Conservation (phyloP, 805 yeast genomes). For the Saccharomycopsis synnaedendra region DNA sequence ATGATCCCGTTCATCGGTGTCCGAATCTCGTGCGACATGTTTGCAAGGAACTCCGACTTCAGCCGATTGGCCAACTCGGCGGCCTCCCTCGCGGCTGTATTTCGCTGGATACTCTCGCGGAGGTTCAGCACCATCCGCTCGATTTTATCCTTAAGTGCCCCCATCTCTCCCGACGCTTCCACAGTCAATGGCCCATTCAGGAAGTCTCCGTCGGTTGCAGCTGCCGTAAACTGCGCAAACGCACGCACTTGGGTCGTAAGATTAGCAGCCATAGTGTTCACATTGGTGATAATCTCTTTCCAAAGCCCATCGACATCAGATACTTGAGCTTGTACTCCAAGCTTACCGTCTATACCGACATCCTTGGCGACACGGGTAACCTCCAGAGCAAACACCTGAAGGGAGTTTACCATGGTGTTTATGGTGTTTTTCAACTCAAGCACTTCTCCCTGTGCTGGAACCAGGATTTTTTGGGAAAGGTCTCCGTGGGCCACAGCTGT, state of each 20-base stretch:
- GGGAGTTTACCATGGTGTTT: slow-evolving; percentile 86
- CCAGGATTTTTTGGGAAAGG: slow-evolving; percentile 73
- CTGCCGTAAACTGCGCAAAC: slow-evolving; percentile 86
- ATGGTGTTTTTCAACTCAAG: slow-evolving; percentile 77
- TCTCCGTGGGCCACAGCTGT: slow-evolving; percentile 91
- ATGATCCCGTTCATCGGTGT: slow-evolving; percentile 91
- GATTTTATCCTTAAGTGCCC: slow-evolving; percentile 37
- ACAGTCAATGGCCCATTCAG: slow-evolving; percentile 74
- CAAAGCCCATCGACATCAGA: slow-evolving; percentile 84
- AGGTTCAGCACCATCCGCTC: slow-evolving; percentile 79
- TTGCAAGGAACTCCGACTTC: slow-evolving; percentile 82
- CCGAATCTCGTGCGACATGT: slow-evolving; percentile 79
- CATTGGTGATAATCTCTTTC: slow-evolving; percentile 87
- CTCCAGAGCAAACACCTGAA: slow-evolving; percentile 79
- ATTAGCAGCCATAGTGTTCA: slow-evolving; percentile 90
- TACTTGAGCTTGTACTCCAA: slow-evolving; percentile 88
- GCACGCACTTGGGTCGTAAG: slow-evolving; percentile 88
- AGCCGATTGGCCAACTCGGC: slow-evolving; percentile 87
- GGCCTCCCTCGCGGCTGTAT: slow-evolving; percentile 89
- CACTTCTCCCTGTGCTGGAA: slow-evolving; percentile 85
- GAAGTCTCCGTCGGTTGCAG: slow-evolving; percentile 90
- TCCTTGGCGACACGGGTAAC: slow-evolving; percentile 86
- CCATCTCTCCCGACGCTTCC: slow-evolving; percentile 87
- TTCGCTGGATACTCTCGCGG: slow-evolving; percentile 82
- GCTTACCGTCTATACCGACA: slow-evolving; percentile 87